Percentiles rank a stretch among this genome's conserved stretches.
phyloP scores from a whole-genome alignment of 2,329 filamentous ascomycete species.

The Colletotrichum caudatum region DNA sequence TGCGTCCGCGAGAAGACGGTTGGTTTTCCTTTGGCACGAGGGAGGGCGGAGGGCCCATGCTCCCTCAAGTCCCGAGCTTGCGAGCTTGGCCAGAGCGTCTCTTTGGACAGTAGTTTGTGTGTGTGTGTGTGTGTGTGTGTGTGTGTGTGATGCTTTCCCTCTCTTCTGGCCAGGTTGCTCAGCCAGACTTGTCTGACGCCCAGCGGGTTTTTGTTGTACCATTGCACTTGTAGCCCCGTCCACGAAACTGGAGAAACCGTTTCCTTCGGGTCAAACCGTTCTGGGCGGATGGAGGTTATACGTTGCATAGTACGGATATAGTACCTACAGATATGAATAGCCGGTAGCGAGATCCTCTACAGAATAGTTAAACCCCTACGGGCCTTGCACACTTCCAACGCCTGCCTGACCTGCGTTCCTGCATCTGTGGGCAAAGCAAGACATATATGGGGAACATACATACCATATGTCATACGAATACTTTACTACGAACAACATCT shows the following conservation, averaged over 20 bases:
- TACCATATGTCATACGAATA: background rate
- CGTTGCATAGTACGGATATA: background rate
- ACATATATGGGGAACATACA: background rate
- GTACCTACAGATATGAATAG: background rate
- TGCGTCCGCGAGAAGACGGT: constrained; percentile 13
- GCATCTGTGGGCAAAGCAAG: constrained; percentile 23
- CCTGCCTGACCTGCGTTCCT: constrained; percentile 17
- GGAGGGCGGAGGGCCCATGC: constrained; percentile 10
- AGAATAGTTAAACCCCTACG: background rate
- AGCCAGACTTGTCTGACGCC: background rate
- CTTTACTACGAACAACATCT: background rate
- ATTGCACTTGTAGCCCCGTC: constrained; percentile 13
- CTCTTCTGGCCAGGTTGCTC: background rate
- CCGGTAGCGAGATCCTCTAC: background rate
- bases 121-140: constrained; percentile 6
- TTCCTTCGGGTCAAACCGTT: background rate
- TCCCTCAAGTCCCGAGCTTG: background rate
- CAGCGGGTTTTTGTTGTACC: background rate
- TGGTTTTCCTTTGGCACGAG: background rate
- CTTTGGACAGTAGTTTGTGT: no score
- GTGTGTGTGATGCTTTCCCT: no score
- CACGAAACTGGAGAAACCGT: constrained; percentile 4
- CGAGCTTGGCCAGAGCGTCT: background rate
- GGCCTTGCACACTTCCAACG: background rate
- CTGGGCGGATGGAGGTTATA: background rate